phyloP scores from a whole-genome alignment of 2,329 filamentous ascomycete genomes.

The Myriosclerotinia curreyana region DNA sequence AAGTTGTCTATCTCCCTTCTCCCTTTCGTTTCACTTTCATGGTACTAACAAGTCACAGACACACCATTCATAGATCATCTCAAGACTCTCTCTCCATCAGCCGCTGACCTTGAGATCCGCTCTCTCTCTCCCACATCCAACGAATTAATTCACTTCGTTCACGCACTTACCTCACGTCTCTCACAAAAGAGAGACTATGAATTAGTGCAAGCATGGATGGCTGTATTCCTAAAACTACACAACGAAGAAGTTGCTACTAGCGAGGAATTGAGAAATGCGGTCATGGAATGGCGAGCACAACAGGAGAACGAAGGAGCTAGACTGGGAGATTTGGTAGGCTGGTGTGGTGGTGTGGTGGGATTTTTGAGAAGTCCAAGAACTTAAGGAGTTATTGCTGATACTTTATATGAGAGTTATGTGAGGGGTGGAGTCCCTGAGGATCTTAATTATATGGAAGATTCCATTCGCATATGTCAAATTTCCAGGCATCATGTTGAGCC shows the following conservation, averaged over 20 bases:
- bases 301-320: slow-evolving; percentile 70
- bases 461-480: too few relatives aligned
- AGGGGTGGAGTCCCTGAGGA: too few relatives aligned
- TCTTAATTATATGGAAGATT: too few relatives aligned
- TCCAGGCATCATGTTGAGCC: too few relatives aligned
- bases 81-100: slow-evolving; percentile 76
- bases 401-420: too few relatives aligned
- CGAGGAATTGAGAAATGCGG: slow-evolving; percentile 52
- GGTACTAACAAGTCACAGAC: slow-evolving; percentile 44
- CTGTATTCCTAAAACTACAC: slow-evolving; percentile 83
- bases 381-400: background rate
- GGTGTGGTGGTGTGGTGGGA: slow-evolving; percentile 79
- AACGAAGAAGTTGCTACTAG: slow-evolving; percentile 52
- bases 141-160: slow-evolving; percentile 76
- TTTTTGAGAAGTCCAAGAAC: slow-evolving; percentile 62
- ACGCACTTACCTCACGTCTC: slow-evolving; percentile 72
- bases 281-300: slow-evolving; percentile 68
- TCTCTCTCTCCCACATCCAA: slow-evolving; percentile 56
- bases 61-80: slow-evolving; percentile 72
- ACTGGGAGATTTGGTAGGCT: slow-evolving; percentile 75
- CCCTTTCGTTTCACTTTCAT: background rate
- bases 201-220: slow-evolving; percentile 95
- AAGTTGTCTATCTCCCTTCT: slow-evolving; percentile 39
- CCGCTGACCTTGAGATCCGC: slow-evolving; percentile 86
- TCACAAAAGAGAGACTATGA: slow-evolving; percentile 78